Base-by-base conservation (phyloP, 140 eudicot genomes). In the Oenanthe javanica region DNA sequence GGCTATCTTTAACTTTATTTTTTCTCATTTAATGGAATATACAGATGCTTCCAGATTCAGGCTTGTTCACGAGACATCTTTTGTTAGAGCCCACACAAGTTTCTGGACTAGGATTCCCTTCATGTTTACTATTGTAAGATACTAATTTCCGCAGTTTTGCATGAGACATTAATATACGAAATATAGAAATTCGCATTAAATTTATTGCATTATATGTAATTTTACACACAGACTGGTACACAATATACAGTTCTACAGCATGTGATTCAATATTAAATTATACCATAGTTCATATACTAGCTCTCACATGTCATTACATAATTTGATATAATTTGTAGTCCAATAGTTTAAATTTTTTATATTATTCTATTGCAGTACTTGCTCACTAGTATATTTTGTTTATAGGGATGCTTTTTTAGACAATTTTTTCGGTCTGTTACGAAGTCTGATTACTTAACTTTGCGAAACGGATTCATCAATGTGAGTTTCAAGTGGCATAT, bases 31-130 rank as follows among this genome's bases (percentile, higher is more conserved):
- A 43, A 10, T 76, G 46, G 1, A 23, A 84, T 76, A 14, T 84
- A 55, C 88, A 92, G 97, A 92, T 90, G 87, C 91, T 49, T 80
- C 93, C 49, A 85, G 97, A 81, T 90, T 92, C 88, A 92, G 97
- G 83, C 85, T 92, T 55, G 84, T 92, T 31, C 94, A 87, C 38
- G 89, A 92, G 87, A 92, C 97, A 74, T 89, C 97, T 80, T 92
- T 92, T 83, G 93, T 92, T 79, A 90, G 86, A 81, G 85, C 87
- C 7, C 94, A 89, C 83, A 83, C 88, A 31, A 87, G 93, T 67
- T 88, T 86, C 63, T 88, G 89, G 90, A 90, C 89, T 18, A 81
- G 84, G 61, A 70, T 77, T 49, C 91, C 82, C 27, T 79, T 87
- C 91, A 81, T 89, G 82, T 88, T 85, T 81, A 77, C 87, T 76